A percentile compares a stretch with the other conserved stretches of the same genome.
Conservation (phyloP, 208 protist species). For the Crithidia sp. region DNA sequence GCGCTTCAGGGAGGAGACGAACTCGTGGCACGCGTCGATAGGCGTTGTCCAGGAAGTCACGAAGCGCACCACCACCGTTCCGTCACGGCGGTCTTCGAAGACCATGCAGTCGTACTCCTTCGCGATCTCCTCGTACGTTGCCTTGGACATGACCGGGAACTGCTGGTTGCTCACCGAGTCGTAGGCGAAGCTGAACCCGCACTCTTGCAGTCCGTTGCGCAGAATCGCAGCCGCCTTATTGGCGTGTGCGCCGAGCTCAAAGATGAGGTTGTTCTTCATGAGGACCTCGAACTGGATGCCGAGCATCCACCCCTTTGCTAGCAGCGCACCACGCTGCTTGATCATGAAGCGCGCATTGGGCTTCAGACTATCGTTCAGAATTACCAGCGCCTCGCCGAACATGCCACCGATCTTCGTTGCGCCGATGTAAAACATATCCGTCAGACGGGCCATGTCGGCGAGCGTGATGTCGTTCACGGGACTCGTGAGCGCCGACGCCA, state of each 20-base stretch:
- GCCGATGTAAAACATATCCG: constrained; percentile 63
- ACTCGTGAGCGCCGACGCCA: constrained; percentile 38
- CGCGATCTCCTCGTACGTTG: constrained; percentile 14
- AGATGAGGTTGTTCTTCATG: constrained; percentile 41
- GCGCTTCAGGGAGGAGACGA: constrained; percentile 38
- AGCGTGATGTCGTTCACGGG: constrained; percentile 43
- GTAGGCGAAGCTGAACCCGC: constrained; percentile 37
- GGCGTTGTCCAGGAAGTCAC: constrained; percentile 56
- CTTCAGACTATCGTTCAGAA: constrained; percentile 42
- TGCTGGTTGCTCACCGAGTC: constrained; percentile 42
- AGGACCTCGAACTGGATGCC: constrained; percentile 59
- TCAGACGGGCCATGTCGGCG: constrained; percentile 43
- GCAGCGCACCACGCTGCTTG: constrained; percentile 54
- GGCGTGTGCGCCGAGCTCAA: constrained; percentile 38
- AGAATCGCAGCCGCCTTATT: constrained; percentile 52
- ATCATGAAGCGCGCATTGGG: constrained; percentile 39
- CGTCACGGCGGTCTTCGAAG: constrained; percentile 17
- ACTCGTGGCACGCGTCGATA: constrained; percentile 47
- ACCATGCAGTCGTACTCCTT: constrained; percentile 26
- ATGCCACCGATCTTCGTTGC: constrained; percentile 49
- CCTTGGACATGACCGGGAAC: constrained; percentile 36
- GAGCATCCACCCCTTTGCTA: constrained; percentile 66
- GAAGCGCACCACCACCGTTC: constrained; percentile 35
- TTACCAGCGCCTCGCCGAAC: constrained; percentile 55
- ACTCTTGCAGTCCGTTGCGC: constrained; percentile 35